A percentile compares a stretch with the other conserved stretches of the same genome.
phyloP scores from a whole-genome alignment of 179 eudicot species.

The Amaranthus tricolor region DNA sequence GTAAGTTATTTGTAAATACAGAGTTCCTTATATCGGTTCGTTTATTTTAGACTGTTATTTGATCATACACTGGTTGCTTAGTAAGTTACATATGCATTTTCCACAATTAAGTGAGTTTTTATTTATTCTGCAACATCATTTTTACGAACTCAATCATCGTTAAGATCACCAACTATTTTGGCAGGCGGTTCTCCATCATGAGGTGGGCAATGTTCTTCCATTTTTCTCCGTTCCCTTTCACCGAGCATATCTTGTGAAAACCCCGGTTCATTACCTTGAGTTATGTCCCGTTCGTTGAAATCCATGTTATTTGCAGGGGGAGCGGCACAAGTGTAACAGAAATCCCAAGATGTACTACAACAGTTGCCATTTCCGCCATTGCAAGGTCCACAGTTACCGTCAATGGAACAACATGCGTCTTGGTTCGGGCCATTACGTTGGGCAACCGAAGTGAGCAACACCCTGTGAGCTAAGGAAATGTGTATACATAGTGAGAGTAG shows the following conservation, averaged over 20 bases:
- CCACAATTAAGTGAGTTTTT: not conserved
- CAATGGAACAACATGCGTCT: constrained; percentile 2
- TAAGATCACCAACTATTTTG: not conserved
- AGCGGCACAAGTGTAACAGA: constrained; percentile 9
- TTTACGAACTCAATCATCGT: not conserved
- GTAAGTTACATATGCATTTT: not conserved
- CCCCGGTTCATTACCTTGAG: not conserved
- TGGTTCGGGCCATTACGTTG: not conserved
- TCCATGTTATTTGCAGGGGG: not conserved
- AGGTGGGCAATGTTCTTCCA: not conserved
- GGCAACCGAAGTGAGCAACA: not conserved
- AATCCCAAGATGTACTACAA: not conserved
- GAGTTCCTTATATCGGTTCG: too few species aligned
- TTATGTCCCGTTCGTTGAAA: not conserved
- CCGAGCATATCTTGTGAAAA: not conserved
- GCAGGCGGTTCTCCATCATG: not conserved
- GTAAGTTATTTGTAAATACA: not conserved
- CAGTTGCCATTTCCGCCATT: not conserved
- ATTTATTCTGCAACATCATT: not conserved
- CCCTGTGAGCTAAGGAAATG: not conserved
- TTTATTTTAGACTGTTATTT: not conserved
- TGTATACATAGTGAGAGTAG: not conserved
- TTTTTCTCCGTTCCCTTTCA: not conserved
- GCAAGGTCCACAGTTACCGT: constrained; percentile 13
- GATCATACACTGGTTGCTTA: not conserved